phyloP scores from a whole-genome alignment of 1,284 basidiomycete genomes.

The Paramarasmius palmivorus region DNA sequence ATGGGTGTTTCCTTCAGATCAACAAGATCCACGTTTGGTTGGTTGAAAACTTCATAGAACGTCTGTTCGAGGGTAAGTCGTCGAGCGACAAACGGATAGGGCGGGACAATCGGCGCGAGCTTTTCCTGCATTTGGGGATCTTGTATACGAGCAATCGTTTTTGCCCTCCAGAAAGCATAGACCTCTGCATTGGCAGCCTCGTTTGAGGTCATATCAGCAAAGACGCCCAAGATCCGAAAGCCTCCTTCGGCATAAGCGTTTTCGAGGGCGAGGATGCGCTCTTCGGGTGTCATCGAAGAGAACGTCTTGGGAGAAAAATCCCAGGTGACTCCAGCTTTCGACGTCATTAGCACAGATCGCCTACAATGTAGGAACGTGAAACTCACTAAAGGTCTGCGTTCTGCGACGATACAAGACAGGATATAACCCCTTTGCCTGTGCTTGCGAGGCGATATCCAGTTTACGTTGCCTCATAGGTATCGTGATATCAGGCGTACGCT shows the following conservation, averaged over 20 bases:
- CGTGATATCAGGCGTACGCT: conserved; percentile 26
- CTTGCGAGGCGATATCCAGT: conserved; percentile 15
- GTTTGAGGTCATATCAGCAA: too few relatives aligned
- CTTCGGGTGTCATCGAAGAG: too few relatives aligned
- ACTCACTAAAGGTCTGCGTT: conserved; percentile 20
- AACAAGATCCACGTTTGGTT: conserved; percentile 23
- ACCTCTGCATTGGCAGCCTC: too few relatives aligned
- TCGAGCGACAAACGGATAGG: conserved; percentile 23
- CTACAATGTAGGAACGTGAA: background rate
- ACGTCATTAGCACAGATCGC: background rate
- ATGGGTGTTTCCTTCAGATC: conserved; percentile 23
- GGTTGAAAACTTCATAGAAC: conserved; percentile 27
- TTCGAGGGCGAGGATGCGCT: too few relatives aligned
- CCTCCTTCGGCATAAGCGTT: too few relatives aligned
- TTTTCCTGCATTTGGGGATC: conserved; percentile 18
- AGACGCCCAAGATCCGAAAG: too few relatives aligned
- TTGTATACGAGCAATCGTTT: too few relatives aligned
- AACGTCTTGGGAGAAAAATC: too few relatives aligned
- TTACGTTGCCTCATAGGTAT: conserved; percentile 23
- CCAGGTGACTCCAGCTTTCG: background rate
- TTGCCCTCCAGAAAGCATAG: too few relatives aligned
- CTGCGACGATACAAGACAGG: conserved; percentile 20
- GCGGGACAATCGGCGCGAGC: conserved; percentile 23
- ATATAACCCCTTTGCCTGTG: conserved; percentile 20
- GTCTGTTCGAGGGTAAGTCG: conserved; percentile 21